Percentiles rank a stretch among this genome's conserved stretches.
Conservation (phyloP, 2,329 filamentous ascomycete genomes). For the Sphaerulina musiva region DNA sequence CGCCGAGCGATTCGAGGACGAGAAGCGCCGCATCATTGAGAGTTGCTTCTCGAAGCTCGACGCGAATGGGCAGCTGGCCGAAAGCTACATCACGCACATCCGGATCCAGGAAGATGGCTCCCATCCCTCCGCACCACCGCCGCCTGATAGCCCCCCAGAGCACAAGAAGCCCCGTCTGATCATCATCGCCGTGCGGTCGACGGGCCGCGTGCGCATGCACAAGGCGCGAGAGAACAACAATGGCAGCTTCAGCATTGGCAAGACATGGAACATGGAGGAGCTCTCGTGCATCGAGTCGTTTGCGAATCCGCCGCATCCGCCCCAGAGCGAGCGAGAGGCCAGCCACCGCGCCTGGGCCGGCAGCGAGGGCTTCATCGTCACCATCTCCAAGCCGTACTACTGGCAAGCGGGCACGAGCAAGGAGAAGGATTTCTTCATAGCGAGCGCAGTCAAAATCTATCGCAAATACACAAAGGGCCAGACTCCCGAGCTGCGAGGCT, state of each 20-base stretch:
- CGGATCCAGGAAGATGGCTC: constrained; percentile 79
- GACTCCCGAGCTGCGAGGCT: constrained; percentile 70
- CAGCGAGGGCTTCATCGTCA: constrained; percentile 77
- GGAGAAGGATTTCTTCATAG: constrained; percentile 98
- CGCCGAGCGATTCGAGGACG: constrained; percentile 90
- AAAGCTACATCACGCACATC: constrained; percentile 98
- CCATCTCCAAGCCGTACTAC: constrained; percentile 88
- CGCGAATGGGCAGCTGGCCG: constrained; percentile 70
- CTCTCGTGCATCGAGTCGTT: constrained; percentile 77
- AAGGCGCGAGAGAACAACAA: constrained; percentile 95
- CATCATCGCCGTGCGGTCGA: constrained; percentile 86
- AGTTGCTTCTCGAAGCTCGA: constrained; percentile 92
- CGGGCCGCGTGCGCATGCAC: constrained; percentile 87
- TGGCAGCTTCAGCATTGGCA: constrained; percentile 92
- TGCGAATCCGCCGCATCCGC: constrained; percentile 42
- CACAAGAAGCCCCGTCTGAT: constrained; percentile 86
- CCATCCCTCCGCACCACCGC: constrained; percentile 76
- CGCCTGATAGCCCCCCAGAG: constrained; percentile 64
- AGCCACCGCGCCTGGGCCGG: constrained; percentile 69
- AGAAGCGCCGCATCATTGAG: constrained; percentile 88
- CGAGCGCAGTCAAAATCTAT: constrained; percentile 91
- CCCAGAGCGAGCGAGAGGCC: constrained; percentile 53
- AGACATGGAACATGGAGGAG: constrained; percentile 96
- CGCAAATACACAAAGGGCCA: constrained; percentile 90
- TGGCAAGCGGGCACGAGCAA: constrained; percentile 91